Conservation (phyloP, 345 rosid genomes). For the Eucalyptus pauciflora region DNA sequence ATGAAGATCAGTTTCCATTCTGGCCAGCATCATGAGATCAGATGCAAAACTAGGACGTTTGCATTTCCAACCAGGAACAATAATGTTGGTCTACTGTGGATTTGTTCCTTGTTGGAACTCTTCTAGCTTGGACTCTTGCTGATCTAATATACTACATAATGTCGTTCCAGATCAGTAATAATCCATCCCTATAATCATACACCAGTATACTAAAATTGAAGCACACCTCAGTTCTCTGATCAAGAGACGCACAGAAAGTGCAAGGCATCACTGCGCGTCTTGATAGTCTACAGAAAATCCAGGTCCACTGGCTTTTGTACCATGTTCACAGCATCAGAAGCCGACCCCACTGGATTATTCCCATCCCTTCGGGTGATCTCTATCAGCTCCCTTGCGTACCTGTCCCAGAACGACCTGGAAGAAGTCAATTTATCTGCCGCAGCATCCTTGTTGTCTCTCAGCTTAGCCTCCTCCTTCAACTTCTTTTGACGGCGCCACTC, state of each 20-base stretch:
- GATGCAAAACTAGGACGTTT: not conserved
- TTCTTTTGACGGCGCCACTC: constrained; percentile 10
- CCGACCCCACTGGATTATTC: not conserved
- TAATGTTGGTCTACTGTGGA: not conserved
- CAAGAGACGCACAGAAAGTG: not conserved
- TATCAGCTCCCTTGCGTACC: not conserved
- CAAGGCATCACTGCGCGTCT: not conserved
- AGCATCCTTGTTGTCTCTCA: not conserved
- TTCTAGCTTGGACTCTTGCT: not conserved
- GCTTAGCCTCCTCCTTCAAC: not conserved
- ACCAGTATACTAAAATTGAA: not conserved
- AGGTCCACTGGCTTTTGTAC: constrained; percentile 23
- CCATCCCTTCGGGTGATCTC: constrained; percentile 3
- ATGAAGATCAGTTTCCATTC: not conserved
- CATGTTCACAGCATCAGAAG: not conserved
- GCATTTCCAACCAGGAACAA: not conserved
- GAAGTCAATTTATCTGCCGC: not conserved
- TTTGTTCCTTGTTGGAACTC: not conserved
- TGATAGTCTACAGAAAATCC: not conserved
- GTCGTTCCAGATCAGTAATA: not conserved
- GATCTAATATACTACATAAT: not conserved
- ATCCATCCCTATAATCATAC: not conserved
- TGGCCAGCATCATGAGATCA: not conserved
- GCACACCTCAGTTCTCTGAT: not conserved
- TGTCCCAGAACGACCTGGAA: not conserved